phyloP scores from a whole-genome alignment of 495 filamentous ascomycete species.

The Parachaetomium inaequale region DNA sequence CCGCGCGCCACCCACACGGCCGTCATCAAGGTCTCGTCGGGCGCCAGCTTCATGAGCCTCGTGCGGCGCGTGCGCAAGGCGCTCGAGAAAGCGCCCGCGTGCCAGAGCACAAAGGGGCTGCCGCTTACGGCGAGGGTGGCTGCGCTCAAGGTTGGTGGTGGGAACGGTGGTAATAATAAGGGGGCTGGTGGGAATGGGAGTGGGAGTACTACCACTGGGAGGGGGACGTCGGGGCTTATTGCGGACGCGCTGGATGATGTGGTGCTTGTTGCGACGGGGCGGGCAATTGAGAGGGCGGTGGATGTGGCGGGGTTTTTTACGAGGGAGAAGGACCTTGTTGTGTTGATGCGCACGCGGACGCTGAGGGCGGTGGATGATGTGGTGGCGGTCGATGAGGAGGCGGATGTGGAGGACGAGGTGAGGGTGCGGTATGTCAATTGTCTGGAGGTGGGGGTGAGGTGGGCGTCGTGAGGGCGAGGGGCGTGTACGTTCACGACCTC shows the following conservation, averaged over 20 bases:
- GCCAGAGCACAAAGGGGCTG: constrained; percentile 31
- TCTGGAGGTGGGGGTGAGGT: constrained; percentile 31
- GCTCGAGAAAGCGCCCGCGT: constrained; percentile 64
- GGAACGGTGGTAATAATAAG: not conserved
- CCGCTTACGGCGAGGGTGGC: constrained; percentile 42
- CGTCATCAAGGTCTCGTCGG: constrained; percentile 72
- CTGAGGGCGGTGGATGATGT: constrained; percentile 72
- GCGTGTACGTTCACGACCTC: too few species aligned
- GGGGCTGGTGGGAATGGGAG: not conserved
- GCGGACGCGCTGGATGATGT: constrained; percentile 50
- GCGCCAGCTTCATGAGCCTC: constrained; percentile 74
- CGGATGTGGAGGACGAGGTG: constrained; percentile 53
- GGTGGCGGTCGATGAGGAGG: constrained; percentile 40
- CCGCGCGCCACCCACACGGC: constrained; percentile 49
- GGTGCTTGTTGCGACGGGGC: constrained; percentile 71
- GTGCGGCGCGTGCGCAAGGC: constrained; percentile 76
- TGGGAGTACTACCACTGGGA: not conserved
- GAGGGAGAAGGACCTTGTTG: constrained; percentile 53
- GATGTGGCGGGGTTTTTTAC: constrained; percentile 62
- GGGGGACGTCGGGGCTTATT: not conserved
- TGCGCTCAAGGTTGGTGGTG: constrained; percentile 32
- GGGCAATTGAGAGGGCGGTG: constrained; percentile 70
- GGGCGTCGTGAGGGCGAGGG: constrained; percentile 11
- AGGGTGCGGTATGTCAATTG: constrained; percentile 53
- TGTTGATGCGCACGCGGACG: constrained; percentile 60